Percentiles rank a stretch among this genome's conserved stretches.
Conservation (phyloP, 1,284 basidiomycete genomes). For the Grifola frondosa region DNA sequence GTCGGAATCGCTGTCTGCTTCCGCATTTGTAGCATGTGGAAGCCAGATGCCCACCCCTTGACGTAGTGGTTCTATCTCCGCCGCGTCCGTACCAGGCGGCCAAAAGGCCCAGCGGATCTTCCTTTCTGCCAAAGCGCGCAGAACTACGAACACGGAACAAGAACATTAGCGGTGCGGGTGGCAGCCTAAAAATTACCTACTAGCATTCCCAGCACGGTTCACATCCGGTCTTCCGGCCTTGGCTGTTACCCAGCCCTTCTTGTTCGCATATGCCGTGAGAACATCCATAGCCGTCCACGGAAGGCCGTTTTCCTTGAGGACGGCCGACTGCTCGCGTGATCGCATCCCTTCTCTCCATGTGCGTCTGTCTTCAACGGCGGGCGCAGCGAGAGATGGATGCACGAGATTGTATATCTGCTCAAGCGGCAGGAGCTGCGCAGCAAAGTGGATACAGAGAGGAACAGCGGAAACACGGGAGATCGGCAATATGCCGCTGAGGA, state of each 20-base stretch:
- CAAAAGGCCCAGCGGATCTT: conserved; percentile 83
- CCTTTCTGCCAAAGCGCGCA: conserved; percentile 79
- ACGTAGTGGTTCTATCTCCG: conserved; percentile 23
- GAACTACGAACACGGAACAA: conserved; percentile 46
- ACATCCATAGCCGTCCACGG: conserved; percentile 82
- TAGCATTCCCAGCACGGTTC: conserved; percentile 84
- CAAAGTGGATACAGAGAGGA: conserved; percentile 72
- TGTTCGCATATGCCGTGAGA: conserved; percentile 72
- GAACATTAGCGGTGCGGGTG: conserved; percentile 3
- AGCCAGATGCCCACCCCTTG: conserved; percentile 60
- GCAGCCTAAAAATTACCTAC: conserved; percentile 48
- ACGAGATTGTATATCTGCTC: conserved; percentile 68
- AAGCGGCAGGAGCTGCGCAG: conserved; percentile 70
- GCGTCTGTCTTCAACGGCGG: conserved; percentile 57
- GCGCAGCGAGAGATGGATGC: conserved; percentile 44
- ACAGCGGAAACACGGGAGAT: conserved; percentile 86
- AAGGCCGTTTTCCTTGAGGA: conserved; percentile 23
- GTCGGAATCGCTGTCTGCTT: conserved; percentile 33
- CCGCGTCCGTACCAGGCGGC: conserved; percentile 53
- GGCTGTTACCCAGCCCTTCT: conserved; percentile 85
- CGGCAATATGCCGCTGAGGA: conserved; percentile 79
- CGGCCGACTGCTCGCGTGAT: conserved; percentile 15
- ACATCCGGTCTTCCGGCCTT: conserved; percentile 86
- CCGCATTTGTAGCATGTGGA: conserved; percentile 31
- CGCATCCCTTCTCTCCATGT: conserved; percentile 63